Base-by-base conservation (phyloP, 371 early-diverging fungal genomes). In the Syncephalis fuscata region DNA sequence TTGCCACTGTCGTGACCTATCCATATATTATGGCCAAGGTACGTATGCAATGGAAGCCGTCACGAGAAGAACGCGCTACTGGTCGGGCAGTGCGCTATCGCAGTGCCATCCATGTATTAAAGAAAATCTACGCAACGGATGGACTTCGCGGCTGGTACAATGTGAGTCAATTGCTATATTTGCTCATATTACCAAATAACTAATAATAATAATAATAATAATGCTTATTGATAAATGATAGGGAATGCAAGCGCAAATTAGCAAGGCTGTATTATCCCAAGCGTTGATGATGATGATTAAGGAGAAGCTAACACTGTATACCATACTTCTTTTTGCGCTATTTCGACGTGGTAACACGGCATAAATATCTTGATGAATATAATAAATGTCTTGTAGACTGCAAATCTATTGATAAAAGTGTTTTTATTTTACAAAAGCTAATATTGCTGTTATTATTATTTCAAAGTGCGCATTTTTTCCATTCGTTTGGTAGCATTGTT, bases 11-110 rank as follows among this genome's bases (percentile, higher is more conserved):
- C 10, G 65, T 84, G 51, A 88, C 84, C 9, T 88, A 92, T 56
- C 95, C 97, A 22, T 94, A 93, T 61, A 96, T 96, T 60, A 92
- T 93, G 93, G 95, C 97, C 49, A 96, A 96, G 59, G 87, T 88
- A 14, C 70, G 91, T 47, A 71, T 94, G 58, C 94, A 94, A 61
- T 94, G 92, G 91, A 84, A 82, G 57, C 88, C 92, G 11, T 74
- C 81, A 45, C 77, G 67, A 51, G 68, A 66, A 46, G 63, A 73
- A 53, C 67, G 61, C 19, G 65, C 63, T 24, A 61, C 64, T 42
- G 67, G 70, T 11, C 58, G 55, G 3, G 66, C 73, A 22, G 58
- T 74, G 45, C 64, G 66, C 9, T 93, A 94, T 67, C 82, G 65
- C 39, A 77, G 83, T 50, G 71, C 88, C n/a, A 54, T 83, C 23